Evolutionary conservation across 2,329 filamentous ascomycete species (phyloP).

Genomic region (Penicillium occitanis): DNA sequence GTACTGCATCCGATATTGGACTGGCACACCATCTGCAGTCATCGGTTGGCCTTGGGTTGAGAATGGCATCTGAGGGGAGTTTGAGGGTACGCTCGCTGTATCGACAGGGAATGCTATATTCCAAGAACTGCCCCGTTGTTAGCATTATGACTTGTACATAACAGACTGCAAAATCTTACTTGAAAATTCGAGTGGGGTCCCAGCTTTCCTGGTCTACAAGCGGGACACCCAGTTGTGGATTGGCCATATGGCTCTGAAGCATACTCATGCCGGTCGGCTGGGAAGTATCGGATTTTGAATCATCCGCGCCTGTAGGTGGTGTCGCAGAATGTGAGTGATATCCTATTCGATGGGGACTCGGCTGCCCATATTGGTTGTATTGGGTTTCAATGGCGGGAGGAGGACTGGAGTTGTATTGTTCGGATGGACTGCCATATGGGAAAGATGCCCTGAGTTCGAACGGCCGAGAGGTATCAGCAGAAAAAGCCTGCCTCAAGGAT

Average conservation of each 20-base stretch:
- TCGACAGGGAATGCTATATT: constrained; percentile 87
- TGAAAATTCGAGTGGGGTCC: constrained; percentile 87
- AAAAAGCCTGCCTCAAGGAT: constrained; percentile 85
- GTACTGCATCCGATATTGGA: constrained; percentile 40
- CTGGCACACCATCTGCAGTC: constrained; percentile 27
- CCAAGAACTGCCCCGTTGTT: constrained; percentile 69
- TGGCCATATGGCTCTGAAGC: constrained; percentile 37
- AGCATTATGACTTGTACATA: not conserved
- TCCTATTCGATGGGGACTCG: constrained; percentile 49
- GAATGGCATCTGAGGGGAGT: constrained; percentile 44
- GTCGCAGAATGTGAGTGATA: constrained; percentile 68
- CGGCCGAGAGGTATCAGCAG: constrained; percentile 76
- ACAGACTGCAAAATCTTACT: constrained; percentile 59
- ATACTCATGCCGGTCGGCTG: constrained; percentile 62
- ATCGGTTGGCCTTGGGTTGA: constrained; percentile 31
- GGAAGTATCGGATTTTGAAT: constrained; percentile 74
- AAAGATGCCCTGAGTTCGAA: constrained; percentile 89
- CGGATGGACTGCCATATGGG: constrained; percentile 77
- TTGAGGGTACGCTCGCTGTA: constrained; percentile 42
- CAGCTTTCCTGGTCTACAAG: constrained; percentile 69
- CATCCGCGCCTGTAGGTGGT: constrained; percentile 69
- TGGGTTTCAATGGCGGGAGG: constrained; percentile 56
- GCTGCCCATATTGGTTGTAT: constrained; percentile 54
- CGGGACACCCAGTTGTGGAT: constrained; percentile 52
- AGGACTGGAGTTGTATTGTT: constrained; percentile 62